Percentiles rank a stretch among this genome's conserved stretches.
phyloP scores from a whole-genome alignment of 2,329 filamentous ascomycete genomes.

The Talaromyces sp. region DNA sequence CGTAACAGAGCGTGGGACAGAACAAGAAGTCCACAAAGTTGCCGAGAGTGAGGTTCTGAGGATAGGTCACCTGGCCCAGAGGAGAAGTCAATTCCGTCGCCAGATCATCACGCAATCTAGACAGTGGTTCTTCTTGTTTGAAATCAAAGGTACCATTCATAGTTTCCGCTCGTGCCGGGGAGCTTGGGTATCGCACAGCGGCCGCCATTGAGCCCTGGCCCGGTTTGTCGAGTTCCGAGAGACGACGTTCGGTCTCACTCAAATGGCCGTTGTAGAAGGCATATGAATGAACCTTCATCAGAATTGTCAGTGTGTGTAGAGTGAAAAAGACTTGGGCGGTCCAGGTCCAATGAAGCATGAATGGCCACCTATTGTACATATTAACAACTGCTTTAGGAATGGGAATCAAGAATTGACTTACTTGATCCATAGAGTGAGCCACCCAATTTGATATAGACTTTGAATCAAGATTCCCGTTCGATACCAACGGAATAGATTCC shows the following conservation, averaged over 20 bases:
- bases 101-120: conserved; percentile 76
- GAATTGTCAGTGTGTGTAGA: conserved; percentile 81
- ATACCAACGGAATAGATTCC: conserved; percentile 66
- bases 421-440: conserved; percentile 79
- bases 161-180: conserved; percentile 36
- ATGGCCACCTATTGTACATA: conserved; percentile 61
- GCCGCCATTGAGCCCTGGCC: conserved; percentile 58
- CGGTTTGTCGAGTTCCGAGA: conserved; percentile 75
- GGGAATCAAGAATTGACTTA: conserved; percentile 35
- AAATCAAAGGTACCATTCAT: conserved; percentile 32
- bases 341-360: conserved; percentile 88
- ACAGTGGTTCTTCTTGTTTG: conserved; percentile 55
- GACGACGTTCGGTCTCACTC: conserved; percentile 77
- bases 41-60: conserved; percentile 74
- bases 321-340: conserved; percentile 94
- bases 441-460: conserved; percentile 73
- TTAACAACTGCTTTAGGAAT: not conserved
- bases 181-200: conserved; percentile 72
- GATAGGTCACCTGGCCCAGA: conserved; percentile 85
- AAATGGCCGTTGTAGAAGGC: conserved; percentile 97
- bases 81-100: conserved; percentile 89
- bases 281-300: conserved; percentile 99
- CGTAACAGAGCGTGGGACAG: conserved; percentile 95
- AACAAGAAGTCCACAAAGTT: conserved; percentile 87
- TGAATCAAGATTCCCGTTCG: conserved; percentile 77